Evolutionary conservation across 176 grass and related monocot genomes (phyloP), one percentile per base, ranked within the genome.

Genomic region (Cenchrus americanus): DNA sequence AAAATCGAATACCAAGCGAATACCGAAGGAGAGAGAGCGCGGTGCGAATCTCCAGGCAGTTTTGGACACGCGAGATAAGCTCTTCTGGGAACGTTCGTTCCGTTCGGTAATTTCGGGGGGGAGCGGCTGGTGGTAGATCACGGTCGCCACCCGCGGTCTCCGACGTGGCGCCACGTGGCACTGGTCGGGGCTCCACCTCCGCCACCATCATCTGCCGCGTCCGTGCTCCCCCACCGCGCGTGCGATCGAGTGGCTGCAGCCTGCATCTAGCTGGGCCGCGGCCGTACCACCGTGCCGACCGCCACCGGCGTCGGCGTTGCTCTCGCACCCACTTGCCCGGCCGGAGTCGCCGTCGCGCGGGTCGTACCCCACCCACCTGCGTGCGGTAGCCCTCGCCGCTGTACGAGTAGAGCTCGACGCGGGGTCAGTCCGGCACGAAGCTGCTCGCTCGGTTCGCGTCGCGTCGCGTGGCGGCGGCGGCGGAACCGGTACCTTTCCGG

Each of bases 91-190:
- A n/a, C n/a, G n/a, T n/a, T n/a, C n/a, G n/a, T n/a, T n/a, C n/a
- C n/a, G n/a, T n/a, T n/a, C n/a, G n/a, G n/a, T n/a, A n/a, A n/a
- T n/a, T n/a, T n/a, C n/a, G n/a, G n/a, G 27, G 27, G 27, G 27
- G 27, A 30, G 27, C 27, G 27, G 27, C 27, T 30, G 27, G 46
- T 41, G 64, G 78, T 57, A 17, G 63, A 66, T 40, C 78, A 53
- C 40, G 70, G 62, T 63, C 27, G 19, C 47, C 23, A 10, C 22
- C 70, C 47, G 14, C 70, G 62, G 54, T 42, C 8, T 22, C 8
- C 2, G 58, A 23, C 59, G 26, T 10, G 70, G 46, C 48, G 66
- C 74, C 51, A 70, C 62, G 73, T 78, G 73, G 53, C 69, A 5
- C 8, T 1, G 10, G 21, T 11, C n/a, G 2, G 75, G 54, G 19